A percentile compares a stretch with the other conserved stretches of the same genome.
These are phyloP conservation scores for Chrysopogon serrulatus DNA, from an alignment of 176 grass and related monocot species.

Conservation along the genomic window DNA sequence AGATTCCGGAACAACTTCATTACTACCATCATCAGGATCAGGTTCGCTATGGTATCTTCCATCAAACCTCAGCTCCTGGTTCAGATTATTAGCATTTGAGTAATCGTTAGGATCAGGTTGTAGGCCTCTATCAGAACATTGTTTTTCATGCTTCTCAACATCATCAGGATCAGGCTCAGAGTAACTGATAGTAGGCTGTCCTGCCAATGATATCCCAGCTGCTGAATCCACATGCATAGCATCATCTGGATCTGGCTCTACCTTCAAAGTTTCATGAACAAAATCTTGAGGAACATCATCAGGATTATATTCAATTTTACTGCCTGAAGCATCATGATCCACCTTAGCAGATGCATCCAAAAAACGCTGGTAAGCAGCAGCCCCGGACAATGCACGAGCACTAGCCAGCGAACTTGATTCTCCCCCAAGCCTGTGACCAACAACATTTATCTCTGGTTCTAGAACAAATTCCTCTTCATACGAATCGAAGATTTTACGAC, in stretches of 20 bases:
- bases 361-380: conserved; percentile 72
- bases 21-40: conserved; percentile 33
- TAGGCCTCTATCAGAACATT: conserved; percentile 2
- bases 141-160: background rate
- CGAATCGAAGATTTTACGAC: conserved; percentile 52
- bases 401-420: conserved; percentile 39
- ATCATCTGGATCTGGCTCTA: conserved; percentile 37
- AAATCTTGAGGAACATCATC: conserved; percentile 15
- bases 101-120: conserved; percentile 50
- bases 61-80: background rate
- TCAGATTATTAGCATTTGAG: conserved; percentile 28
- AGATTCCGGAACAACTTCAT: conserved; percentile 13
- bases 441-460: conserved; percentile 11
- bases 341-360: conserved; percentile 31
- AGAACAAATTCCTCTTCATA: conserved; percentile 65
- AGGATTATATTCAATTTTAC: conserved; percentile 30
- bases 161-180: conserved; percentile 41
- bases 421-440: conserved; percentile 68
- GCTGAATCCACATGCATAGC: conserved; percentile 26
- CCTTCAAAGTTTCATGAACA: conserved; percentile 1
- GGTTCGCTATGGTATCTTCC: conserved; percentile 17
- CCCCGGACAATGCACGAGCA: conserved; percentile 53
- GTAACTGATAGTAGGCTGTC: conserved; percentile 7
- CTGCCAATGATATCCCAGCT: background rate
- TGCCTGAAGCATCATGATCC: background rate